Percentiles rank a stretch among this genome's conserved stretches.
These are phyloP conservation scores for Tolypocladium ophioglossoides DNA, from an alignment of 2,329 filamentous ascomycete species.

Conservation along the genomic window DNA sequence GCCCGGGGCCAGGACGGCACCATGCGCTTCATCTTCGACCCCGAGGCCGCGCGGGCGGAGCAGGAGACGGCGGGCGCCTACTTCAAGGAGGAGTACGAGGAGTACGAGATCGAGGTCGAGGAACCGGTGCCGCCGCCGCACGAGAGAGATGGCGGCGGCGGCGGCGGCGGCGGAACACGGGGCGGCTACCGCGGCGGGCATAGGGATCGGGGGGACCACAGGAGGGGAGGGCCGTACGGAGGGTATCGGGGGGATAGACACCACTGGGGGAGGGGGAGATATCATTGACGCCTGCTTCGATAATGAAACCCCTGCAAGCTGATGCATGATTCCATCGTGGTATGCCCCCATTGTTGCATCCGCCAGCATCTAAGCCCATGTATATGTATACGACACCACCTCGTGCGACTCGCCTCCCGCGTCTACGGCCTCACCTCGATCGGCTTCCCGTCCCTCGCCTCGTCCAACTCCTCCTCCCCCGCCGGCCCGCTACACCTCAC, in stretches of 20 bases:
- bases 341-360: neutral
- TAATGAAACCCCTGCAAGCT: neutral
- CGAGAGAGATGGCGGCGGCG: slow-evolving; percentile 5
- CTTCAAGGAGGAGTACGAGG: slow-evolving; percentile 65
- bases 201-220: slow-evolving; percentile 20
- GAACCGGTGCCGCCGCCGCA: slow-evolving; percentile 34
- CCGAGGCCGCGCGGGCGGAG: slow-evolving; percentile 63
- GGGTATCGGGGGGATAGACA: slow-evolving; percentile 22
- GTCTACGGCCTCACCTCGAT: neutral
- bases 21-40: slow-evolving; percentile 81
- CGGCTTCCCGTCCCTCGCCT: slow-evolving; percentile 4
- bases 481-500: slow-evolving; percentile 25
- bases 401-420: neutral
- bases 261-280: slow-evolving; percentile 21
- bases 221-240: slow-evolving; percentile 22
- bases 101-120: slow-evolving; percentile 70
- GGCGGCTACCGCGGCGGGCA: slow-evolving; percentile 12
- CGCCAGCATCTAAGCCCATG: no score
- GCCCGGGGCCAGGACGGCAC: slow-evolving; percentile 55
- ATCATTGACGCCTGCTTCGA: slow-evolving; percentile 11
- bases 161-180: slow-evolving; percentile 11
- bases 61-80: slow-evolving; percentile 55
- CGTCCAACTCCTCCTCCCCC: slow-evolving; percentile 20
- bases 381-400: no score
- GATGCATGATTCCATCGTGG: neutral